phyloP scores from a whole-genome alignment of 2,329 filamentous ascomycete genomes.

The Colletotrichum sp. region DNA sequence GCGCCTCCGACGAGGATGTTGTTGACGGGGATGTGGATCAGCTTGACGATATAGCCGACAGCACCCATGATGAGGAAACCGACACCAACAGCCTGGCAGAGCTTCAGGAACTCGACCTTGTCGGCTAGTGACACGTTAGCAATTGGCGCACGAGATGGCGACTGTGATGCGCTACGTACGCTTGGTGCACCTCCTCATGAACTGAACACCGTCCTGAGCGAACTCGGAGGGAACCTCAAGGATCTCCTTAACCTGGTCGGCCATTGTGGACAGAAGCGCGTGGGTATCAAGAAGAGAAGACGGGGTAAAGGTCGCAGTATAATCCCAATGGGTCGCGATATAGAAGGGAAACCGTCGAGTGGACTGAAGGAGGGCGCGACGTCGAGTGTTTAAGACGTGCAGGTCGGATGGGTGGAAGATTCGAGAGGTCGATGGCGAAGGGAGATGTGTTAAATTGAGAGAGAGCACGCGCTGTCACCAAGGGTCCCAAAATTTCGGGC shows the following conservation, averaged over 20 bases:
- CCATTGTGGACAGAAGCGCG: slow-evolving; percentile 48
- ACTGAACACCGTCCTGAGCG: slow-evolving; percentile 65
- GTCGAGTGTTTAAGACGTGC: slow-evolving; percentile 17
- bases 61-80: slow-evolving; percentile 75
- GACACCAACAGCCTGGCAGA: slow-evolving; percentile 67
- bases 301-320: neutral
- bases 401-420: slow-evolving; percentile 17
- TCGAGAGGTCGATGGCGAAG: slow-evolving; percentile 18
- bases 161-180: slow-evolving; percentile 44
- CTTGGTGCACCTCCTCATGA: slow-evolving; percentile 68
- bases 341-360: neutral
- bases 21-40: slow-evolving; percentile 75
- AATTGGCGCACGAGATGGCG: neutral
- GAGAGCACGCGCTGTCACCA: slow-evolving; percentile 10
- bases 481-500: slow-evolving; percentile 19
- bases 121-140: slow-evolving; percentile 28
- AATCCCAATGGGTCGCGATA: slow-evolving; percentile 11
- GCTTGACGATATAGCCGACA: slow-evolving; percentile 74
- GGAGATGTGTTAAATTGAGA: slow-evolving; percentile 23
- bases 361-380: slow-evolving; percentile 9
- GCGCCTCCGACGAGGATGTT: slow-evolving; percentile 72
- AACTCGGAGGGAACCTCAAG: slow-evolving; percentile 73
- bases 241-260: slow-evolving; percentile 73
- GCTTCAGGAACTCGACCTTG: slow-evolving; percentile 47
- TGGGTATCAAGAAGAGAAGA: slow-evolving; percentile 9